phyloP scores from a whole-genome alignment of 2,329 filamentous ascomycete genomes.

The Cordyceps cicadae region DNA sequence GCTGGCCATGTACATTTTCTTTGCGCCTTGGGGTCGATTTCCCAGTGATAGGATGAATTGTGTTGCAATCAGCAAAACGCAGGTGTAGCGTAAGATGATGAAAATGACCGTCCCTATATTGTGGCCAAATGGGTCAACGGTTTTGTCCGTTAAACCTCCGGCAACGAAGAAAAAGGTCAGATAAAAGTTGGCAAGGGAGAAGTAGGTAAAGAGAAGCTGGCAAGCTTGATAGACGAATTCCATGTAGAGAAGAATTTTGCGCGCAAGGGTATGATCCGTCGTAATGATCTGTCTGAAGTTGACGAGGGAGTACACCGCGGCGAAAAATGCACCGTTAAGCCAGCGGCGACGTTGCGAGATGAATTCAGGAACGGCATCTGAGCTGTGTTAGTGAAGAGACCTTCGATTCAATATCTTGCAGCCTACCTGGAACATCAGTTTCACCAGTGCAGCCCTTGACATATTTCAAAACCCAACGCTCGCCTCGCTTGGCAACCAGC shows the following conservation, averaged over 20 bases:
- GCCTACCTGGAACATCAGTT: slow-evolving; percentile 89
- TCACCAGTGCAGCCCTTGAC: slow-evolving; percentile 95
- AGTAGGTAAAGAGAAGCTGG: slow-evolving; percentile 90
- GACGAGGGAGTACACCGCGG: slow-evolving; percentile 91
- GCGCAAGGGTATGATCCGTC: slow-evolving; percentile 82
- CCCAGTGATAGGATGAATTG: slow-evolving; percentile 97
- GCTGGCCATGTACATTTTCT: slow-evolving; percentile 76
- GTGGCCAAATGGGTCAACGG: slow-evolving; percentile 86
- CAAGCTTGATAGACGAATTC: slow-evolving; percentile 95
- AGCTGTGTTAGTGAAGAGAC: neutral
- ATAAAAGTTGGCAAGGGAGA: slow-evolving; percentile 98
- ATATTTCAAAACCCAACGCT: slow-evolving; percentile 96
- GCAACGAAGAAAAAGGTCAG: slow-evolving; percentile 98
- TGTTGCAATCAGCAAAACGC: slow-evolving; percentile 78
- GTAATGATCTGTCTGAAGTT: slow-evolving; percentile 90
- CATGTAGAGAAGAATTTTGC: slow-evolving; percentile 86
- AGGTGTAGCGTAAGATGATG: slow-evolving; percentile 73
- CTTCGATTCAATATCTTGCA: neutral
- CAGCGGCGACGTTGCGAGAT: slow-evolving; percentile 93
- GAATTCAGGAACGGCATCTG: slow-evolving; percentile 89
- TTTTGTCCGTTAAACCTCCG: slow-evolving; percentile 71
- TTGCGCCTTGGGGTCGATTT: slow-evolving; percentile 90
- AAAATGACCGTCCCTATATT: slow-evolving; percentile 80
- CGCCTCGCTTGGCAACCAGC: slow-evolving; percentile 86
- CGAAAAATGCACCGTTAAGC: slow-evolving; percentile 98